Evolutionary conservation across 2,329 filamentous ascomycete species (phyloP), one percentile per base, ranked within the genome.

Genomic region (Zasmidium citrigriseum): DNA sequence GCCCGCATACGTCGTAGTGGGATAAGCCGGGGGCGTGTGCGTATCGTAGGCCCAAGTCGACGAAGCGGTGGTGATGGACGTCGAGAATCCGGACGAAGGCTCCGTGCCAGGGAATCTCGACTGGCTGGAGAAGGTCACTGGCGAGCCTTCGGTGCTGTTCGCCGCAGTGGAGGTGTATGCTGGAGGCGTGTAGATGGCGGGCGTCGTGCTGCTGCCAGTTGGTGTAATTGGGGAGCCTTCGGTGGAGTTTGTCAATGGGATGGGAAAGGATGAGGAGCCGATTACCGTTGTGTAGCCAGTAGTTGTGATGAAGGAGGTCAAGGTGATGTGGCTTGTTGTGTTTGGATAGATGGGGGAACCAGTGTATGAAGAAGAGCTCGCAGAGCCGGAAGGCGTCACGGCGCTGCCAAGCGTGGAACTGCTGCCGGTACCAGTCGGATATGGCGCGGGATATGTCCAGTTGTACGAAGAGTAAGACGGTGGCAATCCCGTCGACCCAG

Each of bases 181-280:
- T 22, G 38, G 23, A 24, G 23, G 1, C 4, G 52, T 54, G 14
- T 41, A 54, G 23, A 54, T 54, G 4, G 52, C 46, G 2, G 22
- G 24, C 10, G 54, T 23, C 47, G 41, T 24, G 34, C 49, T 53
- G 18, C 22, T 25, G 9, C 12, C 48, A 2, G 58, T 52, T 2
- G 21, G 22, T 12, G 54, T 55, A 4, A 60, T 52, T 1, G 54
- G 58, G 12, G 44, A 53, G 50, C 34, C 57, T 45, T 59, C 57
- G 10, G 54, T 60, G 46, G 34, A 41, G 14, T 41, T 41, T n/a
- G n/a, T n/a, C n/a, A n/a, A n/a, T n/a, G n/a, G 34, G 34, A 7
- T 41, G 34, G 16, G 7, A 41, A 11, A 10, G 34, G 14, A n/a
- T 7, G 18, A n/a, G 34, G 18, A 16, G 5, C 7, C 5, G 16